These are phyloP conservation scores for Suhomyces yuchorum DNA, from an alignment of 1,139 yeast genomes.

Conservation along the genomic window DNA sequence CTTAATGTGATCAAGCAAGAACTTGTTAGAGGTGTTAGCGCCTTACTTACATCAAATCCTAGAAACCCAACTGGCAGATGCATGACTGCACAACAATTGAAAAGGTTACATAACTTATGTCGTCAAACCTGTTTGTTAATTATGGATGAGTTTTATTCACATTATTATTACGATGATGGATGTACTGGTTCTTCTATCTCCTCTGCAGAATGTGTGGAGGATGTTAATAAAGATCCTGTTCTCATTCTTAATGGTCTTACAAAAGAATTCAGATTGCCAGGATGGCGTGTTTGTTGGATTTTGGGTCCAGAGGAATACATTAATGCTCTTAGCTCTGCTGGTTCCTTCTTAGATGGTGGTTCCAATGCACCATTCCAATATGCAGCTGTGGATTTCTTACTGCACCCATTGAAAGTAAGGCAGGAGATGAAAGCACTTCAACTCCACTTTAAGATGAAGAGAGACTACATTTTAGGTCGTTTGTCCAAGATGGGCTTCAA, in stretches of 20 bases:
- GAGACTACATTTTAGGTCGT: slow-evolving; percentile 59
- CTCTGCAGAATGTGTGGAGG: slow-evolving; percentile 57
- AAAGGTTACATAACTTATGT: slow-evolving; percentile 58
- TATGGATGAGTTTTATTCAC: slow-evolving; percentile 70
- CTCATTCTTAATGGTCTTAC: slow-evolving; percentile 66
- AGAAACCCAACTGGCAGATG: slow-evolving; percentile 69
- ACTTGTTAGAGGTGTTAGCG: slow-evolving; percentile 63
- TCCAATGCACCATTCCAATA: slow-evolving; percentile 66
- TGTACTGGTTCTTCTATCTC: slow-evolving; percentile 60
- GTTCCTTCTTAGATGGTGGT: slow-evolving; percentile 68
- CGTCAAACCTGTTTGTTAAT: slow-evolving; percentile 59
- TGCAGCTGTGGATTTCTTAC: slow-evolving; percentile 60
- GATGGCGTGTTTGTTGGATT: slow-evolving; percentile 73
- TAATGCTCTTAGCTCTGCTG: slow-evolving; percentile 60
- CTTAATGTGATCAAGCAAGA: slow-evolving; percentile 58
- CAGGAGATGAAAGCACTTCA: slow-evolving; percentile 64
- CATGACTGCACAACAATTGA: slow-evolving; percentile 53
- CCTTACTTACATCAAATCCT: slow-evolving; percentile 63
- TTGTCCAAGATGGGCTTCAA: slow-evolving; percentile 59
- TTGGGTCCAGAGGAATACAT: slow-evolving; percentile 68
- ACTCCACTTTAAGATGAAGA: slow-evolving; percentile 59
- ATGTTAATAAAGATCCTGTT: slow-evolving; percentile 64
- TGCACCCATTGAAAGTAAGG: slow-evolving; percentile 54
- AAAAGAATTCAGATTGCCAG: slow-evolving; percentile 67
- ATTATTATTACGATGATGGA: slow-evolving; percentile 62